Percentiles rank a stretch among this genome's conserved stretches.
These are phyloP conservation scores for Cynanchum wilfordii DNA, from an alignment of 257 asterid genomes.

Conservation along the genomic window DNA sequence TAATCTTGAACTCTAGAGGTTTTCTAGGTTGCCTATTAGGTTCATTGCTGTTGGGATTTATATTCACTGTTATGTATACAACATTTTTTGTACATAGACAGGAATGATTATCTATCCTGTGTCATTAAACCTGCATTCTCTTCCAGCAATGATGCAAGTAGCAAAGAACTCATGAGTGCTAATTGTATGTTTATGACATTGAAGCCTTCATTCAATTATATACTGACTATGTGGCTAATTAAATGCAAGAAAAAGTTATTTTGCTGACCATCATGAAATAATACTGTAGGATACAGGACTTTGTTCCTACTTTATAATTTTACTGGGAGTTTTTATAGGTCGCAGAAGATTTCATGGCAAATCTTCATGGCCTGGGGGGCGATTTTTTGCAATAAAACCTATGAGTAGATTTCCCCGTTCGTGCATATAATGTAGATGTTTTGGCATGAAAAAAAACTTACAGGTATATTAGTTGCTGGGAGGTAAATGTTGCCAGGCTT, in stretches of 20 bases:
- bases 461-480: too few relatives aligned
- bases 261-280: not conserved
- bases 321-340: not conserved
- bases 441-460: not conserved
- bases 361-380: not conserved
- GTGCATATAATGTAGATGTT: not conserved
- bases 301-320: not conserved
- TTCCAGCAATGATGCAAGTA: not conserved
- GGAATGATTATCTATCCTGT: not conserved
- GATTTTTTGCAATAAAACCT: not conserved
- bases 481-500: not conserved
- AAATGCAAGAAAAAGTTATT: not conserved
- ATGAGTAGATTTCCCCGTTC: not conserved
- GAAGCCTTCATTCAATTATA: not conserved
- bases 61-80: not conserved
- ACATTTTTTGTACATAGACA: not conserved
- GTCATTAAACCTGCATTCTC: not conserved
- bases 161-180: not conserved
- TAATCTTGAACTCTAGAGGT: constrained; percentile 13
- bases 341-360: not conserved
- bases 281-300: not conserved
- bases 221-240: not conserved
- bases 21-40: not conserved
- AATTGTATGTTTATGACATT: not conserved
- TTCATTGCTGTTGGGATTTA: not conserved